Percentiles rank a stretch among this genome's conserved stretches.
Evolutionary conservation across 345 rosid species (phyloP).

Genomic region (Arabidopsis suecica): DNA sequence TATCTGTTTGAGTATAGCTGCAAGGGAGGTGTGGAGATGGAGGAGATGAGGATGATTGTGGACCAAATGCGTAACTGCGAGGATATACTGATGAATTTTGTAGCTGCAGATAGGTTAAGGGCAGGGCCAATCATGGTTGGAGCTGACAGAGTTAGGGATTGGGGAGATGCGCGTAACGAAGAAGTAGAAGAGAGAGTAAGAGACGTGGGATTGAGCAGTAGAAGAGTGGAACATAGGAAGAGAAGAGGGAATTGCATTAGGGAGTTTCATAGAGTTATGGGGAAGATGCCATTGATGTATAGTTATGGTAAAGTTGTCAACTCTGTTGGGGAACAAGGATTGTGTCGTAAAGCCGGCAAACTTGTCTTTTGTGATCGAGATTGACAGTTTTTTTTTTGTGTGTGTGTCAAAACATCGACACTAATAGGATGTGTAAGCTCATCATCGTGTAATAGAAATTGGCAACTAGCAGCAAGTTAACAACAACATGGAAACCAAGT

Average conservation of each 20-base stretch:
- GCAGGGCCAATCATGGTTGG: constrained; percentile 76
- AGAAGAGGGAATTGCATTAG: constrained; percentile 68
- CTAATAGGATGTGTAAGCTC: background rate
- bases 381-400: background rate
- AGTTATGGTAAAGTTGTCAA: constrained; percentile 65
- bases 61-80: constrained; percentile 68
- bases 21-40: constrained; percentile 57
- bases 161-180: constrained; percentile 78
- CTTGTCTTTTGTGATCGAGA: constrained; percentile 63
- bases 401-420: no score
- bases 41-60: constrained; percentile 58
- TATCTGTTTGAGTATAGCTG: constrained; percentile 67
- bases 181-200: constrained; percentile 43
- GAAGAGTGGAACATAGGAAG: constrained; percentile 69
- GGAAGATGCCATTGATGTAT: constrained; percentile 69
- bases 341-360: constrained; percentile 64
- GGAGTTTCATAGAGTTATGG: constrained; percentile 63
- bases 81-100: constrained; percentile 80
- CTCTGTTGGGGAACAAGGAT: constrained; percentile 74
- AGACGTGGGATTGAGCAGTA: constrained; percentile 69
- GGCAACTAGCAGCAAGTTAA: background rate
- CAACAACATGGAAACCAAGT: constrained; percentile 9
- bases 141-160: constrained; percentile 64
- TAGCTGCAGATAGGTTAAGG: constrained; percentile 56
- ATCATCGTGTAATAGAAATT: background rate